Conservation (phyloP, 75 land plant genomes). For the Cryptomeria japonica region DNA sequence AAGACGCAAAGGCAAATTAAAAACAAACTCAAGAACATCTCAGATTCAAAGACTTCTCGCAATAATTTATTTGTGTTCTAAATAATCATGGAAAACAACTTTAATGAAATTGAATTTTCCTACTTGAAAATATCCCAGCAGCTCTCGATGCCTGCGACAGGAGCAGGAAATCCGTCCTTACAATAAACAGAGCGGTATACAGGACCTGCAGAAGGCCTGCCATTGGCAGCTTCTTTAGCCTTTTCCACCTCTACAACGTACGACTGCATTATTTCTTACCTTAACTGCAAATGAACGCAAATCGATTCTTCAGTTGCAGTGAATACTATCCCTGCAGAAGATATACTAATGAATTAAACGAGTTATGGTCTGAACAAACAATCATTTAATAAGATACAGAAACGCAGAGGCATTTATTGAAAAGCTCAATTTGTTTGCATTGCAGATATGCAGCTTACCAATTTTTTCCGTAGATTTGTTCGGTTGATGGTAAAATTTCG, state of each 20-base stretch:
- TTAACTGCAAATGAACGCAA: not conserved
- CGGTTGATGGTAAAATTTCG: not conserved
- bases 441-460: not conserved
- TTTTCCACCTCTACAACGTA: slow-evolving; percentile 76
- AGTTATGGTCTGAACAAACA: not conserved
- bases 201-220: slow-evolving; percentile 75
- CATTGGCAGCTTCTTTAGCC: slow-evolving; percentile 30
- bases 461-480: not conserved
- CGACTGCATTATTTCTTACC: not conserved
- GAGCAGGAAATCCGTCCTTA: slow-evolving; percentile 65
- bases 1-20: too few relatives aligned
- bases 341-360: not conserved
- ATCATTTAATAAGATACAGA: not conserved
- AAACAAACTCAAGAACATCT: too few relatives aligned
- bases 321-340: not conserved
- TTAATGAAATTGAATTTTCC: not conserved
- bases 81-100: not conserved
- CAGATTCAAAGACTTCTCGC: too few relatives aligned
- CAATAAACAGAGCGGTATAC: slow-evolving; percentile 79
- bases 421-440: not conserved
- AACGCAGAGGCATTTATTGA: not conserved
- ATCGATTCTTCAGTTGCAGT: not conserved
- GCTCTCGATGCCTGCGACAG: slow-evolving; percentile 41
- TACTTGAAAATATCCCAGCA: slow-evolving; percentile 95
- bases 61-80: too few relatives aligned